Evolutionary conservation across 495 filamentous ascomycete genomes (phyloP).

Genomic region (Chaetomidium leptoderma): DNA sequence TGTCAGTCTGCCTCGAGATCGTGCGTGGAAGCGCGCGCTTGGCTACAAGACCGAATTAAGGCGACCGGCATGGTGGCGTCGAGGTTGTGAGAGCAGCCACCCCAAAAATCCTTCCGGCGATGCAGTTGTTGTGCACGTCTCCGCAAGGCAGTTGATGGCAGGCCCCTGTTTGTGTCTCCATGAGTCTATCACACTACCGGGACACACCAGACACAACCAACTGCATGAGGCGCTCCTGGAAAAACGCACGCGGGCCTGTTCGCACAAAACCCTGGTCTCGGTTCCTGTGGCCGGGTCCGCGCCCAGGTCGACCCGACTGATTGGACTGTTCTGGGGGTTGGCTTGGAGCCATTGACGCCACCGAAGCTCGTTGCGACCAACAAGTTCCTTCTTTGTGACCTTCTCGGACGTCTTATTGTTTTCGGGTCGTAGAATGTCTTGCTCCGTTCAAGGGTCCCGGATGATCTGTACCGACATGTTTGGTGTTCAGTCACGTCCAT

Average conservation of each 20-base stretch:
- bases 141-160: not conserved
- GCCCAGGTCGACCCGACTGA: slow-evolving; percentile 1
- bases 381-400: not conserved
- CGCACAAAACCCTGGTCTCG: not conserved
- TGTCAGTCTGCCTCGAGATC: not conserved
- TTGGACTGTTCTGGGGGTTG: slow-evolving; percentile 1
- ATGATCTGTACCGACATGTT: not conserved
- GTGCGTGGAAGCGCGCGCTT: not conserved
- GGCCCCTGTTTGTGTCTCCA: not conserved
- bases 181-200: slow-evolving; percentile 10
- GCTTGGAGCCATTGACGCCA: not conserved
- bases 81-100: not conserved
- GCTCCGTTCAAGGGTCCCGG: not conserved
- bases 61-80: slow-evolving; percentile 10
- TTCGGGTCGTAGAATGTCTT: not conserved
- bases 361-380: not conserved
- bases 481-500: not conserved
- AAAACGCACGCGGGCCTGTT: not conserved
- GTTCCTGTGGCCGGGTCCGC: slow-evolving; percentile 4
- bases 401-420: not conserved
- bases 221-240: not conserved
- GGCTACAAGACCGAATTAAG: not conserved
- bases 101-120: not conserved
- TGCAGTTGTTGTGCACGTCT: slow-evolving; percentile 3
- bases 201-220: not conserved